Evolutionary conservation across 2,329 filamentous ascomycete genomes (phyloP), one percentile per base, ranked within the genome.

Genomic region (Fusarium sp.): DNA sequence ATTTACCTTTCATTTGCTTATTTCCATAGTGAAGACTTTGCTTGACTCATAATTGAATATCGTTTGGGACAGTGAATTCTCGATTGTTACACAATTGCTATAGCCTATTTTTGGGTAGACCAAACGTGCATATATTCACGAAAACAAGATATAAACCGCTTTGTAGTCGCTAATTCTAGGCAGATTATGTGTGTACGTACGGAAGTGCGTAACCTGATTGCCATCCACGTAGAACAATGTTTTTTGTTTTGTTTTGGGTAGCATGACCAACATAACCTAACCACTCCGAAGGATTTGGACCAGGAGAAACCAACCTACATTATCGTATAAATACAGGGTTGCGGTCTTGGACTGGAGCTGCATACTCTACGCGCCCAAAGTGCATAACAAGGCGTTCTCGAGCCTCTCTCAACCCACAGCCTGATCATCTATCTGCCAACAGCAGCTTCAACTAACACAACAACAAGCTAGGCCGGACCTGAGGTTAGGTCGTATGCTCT

Each of bases 321-420:
- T 50, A 33, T 45, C 27, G 40, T 68, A 68, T 68, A 64, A 58
- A 68, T 68, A 33, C 35, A 60, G 15, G 46, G 30, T 65, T 37
- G 15, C 18, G 23, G 18, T 20, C 8, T 12, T 20, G 13, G n/a
- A n/a, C n/a, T 32, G 12, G 3, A 35, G 35, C 26, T 61, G 33
- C 45, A 61, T 40, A 41, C n/a, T 23, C n/a, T 44, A 27, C 40
- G 26, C 38, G 40, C 10, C 20, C 15, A 46, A 45, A 54, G 46
- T 67, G 37, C 54, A 65, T 23, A 32, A 26, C 32, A 56, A 56
- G 49, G 50, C 45, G 13, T 58, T 68, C 15, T 53, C 6, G 20
- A 37, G 17, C 38, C 37, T 23, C 26, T 40, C 58, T 30, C n/a
- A 37, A 32, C 13, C 18, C 18, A 44, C 5, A 49, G 55, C 48